Conservation (phyloP, 768 basidiomycete genomes). For the Mrakia blollopis region DNA sequence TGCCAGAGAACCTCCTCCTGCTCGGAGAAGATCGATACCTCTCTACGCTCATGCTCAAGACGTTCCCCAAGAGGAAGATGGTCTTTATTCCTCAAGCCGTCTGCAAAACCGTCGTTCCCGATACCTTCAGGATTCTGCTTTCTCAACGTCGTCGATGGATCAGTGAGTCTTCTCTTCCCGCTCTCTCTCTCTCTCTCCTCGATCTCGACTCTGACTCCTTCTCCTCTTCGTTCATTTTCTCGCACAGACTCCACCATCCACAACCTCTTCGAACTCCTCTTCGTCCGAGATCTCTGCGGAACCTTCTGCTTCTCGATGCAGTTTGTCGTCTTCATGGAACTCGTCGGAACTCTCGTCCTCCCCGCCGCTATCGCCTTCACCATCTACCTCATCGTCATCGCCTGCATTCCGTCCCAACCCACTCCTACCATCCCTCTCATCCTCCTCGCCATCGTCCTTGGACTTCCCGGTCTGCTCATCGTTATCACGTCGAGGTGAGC, state of each 20-base stretch:
- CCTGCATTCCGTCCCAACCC: slow-evolving; percentile 73
- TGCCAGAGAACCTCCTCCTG: slow-evolving; percentile 72
- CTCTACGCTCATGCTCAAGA: slow-evolving; percentile 94
- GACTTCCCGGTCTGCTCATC: slow-evolving; percentile 90
- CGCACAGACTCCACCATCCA: slow-evolving; percentile 77
- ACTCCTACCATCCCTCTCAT: slow-evolving; percentile 78
- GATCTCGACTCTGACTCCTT: neutral
- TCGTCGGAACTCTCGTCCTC: slow-evolving; percentile 89
- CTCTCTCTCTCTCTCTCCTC: neutral
- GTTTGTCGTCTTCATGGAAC: slow-evolving; percentile 68
- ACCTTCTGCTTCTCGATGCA: slow-evolving; percentile 97
- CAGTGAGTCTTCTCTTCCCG: slow-evolving; percentile 44
- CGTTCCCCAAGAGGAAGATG: slow-evolving; percentile 99
- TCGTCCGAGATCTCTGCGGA: slow-evolving; percentile 96
- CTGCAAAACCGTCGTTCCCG: slow-evolving; percentile 97
- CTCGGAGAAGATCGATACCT: slow-evolving; percentile 99
- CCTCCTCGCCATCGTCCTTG: slow-evolving; percentile 87
- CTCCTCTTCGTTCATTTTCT: neutral
- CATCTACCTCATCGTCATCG: slow-evolving; percentile 79
- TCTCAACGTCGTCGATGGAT: slow-evolving; percentile 99
- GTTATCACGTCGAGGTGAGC: slow-evolving; percentile 70
- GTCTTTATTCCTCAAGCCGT: slow-evolving; percentile 98
- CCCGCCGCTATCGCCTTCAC: slow-evolving; percentile 98
- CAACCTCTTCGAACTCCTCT: slow-evolving; percentile 87
- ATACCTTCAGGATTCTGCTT: slow-evolving; percentile 85